A percentile compares a stretch with the other conserved stretches of the same genome.
Conservation (phyloP, 805 yeast genomes). For the Suhomyces xylopsoci region DNA sequence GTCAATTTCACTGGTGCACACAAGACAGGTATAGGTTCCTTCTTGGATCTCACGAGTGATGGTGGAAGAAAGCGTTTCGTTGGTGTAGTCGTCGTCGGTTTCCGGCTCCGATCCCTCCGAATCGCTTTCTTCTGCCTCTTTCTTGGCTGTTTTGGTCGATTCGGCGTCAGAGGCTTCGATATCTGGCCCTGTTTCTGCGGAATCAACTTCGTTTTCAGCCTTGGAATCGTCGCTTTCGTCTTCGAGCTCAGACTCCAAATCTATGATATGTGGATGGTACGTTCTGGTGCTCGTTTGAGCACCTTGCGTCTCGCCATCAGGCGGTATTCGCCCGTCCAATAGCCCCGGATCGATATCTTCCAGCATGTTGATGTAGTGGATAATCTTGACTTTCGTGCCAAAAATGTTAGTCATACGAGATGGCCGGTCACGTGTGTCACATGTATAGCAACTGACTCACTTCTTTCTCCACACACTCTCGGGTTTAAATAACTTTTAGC, state of each 20-base stretch:
- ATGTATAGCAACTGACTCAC: background rate
- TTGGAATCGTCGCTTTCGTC: conserved; percentile 4
- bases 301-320: background rate
- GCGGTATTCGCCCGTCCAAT: conserved; percentile 1
- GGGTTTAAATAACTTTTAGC: too few species aligned
- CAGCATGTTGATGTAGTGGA: conserved; percentile 2
- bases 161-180: conserved; percentile 1
- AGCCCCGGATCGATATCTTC: conserved; percentile 5
- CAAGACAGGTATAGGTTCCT: conserved; percentile 78
- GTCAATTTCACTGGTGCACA: conserved; percentile 82
- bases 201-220: background rate
- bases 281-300: background rate
- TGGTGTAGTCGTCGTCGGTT: conserved; percentile 16
- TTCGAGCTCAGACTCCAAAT: conserved; percentile 7
- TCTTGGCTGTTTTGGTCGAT: background rate
- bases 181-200: background rate
- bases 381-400: background rate
- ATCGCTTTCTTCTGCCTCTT: conserved; percentile 5
- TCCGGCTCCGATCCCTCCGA: conserved; percentile 14
- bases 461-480: background rate
- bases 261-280: conserved; percentile 11
- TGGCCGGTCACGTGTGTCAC: background rate
- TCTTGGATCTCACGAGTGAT: conserved; percentile 57
- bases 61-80: conserved; percentile 35
- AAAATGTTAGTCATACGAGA: background rate